Conservation (phyloP, 495 filamentous ascomycete species). For the Lophium mytilinum region DNA sequence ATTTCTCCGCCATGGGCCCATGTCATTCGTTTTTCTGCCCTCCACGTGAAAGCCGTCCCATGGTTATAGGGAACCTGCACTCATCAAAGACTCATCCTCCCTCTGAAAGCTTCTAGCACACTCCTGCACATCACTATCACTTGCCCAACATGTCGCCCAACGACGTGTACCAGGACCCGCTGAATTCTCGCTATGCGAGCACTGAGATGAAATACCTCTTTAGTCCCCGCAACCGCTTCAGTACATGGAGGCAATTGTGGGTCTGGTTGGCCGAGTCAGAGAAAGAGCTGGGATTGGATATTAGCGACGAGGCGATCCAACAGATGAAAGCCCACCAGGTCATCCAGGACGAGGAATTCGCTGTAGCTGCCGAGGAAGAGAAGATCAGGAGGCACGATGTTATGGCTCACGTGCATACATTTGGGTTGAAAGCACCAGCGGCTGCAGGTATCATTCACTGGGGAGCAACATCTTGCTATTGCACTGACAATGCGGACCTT, state of each 20-base stretch:
- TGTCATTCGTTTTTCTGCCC: too few relatives aligned
- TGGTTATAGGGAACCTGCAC: too few relatives aligned
- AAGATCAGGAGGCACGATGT: conserved; percentile 56
- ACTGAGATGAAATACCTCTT: conserved; percentile 37
- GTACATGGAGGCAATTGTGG: conserved; percentile 40
- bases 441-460: conserved; percentile 85
- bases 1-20: too few relatives aligned
- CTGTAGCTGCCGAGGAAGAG: conserved; percentile 70
- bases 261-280: conserved; percentile 36
- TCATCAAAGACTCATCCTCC: too few relatives aligned
- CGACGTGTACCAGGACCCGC: conserved; percentile 31
- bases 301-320: conserved; percentile 29
- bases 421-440: conserved; percentile 62
- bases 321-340: conserved; percentile 53
- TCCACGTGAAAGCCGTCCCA: too few relatives aligned
- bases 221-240: conserved; percentile 34
- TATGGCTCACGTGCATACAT: conserved; percentile 63
- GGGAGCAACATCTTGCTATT: conserved; percentile 49
- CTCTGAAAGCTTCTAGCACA: too few relatives aligned
- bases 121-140: too few relatives aligned
- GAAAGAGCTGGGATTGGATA: conserved; percentile 27
- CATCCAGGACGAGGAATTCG: conserved; percentile 75
- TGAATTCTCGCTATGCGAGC: conserved; percentile 35
- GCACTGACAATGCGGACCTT: conserved; percentile 81
- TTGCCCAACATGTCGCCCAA: conserved; percentile 21